Evolutionary conservation across 179 eudicot genomes (phyloP).

Genomic region (Beta lomatogona): DNA sequence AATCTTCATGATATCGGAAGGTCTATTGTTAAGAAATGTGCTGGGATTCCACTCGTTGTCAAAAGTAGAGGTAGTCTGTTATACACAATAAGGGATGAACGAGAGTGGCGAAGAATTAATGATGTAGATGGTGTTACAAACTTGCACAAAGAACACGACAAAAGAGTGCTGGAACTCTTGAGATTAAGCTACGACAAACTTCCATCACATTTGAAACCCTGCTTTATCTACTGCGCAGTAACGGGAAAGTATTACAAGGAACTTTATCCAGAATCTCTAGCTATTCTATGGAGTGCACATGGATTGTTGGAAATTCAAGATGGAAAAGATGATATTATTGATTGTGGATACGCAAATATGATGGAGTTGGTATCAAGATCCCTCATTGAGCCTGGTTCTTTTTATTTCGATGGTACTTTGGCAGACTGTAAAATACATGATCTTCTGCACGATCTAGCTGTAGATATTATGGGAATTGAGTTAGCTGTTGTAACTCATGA

Average conservation of each 20-base stretch:
- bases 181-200: constrained; percentile 29
- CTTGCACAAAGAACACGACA: neutral
- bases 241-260: neutral
- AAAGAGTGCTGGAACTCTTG: neutral
- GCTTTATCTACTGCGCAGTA: constrained; percentile 28
- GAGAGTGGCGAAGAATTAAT: constrained; percentile 23
- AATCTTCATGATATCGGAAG: too few relatives aligned
- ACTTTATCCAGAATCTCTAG: too few relatives aligned
- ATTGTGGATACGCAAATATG: too few relatives aligned
- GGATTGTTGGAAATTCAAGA: too few relatives aligned
- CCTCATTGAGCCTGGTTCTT: constrained; percentile 35
- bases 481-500: too few relatives aligned
- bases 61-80: neutral
- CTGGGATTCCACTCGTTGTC: too few relatives aligned
- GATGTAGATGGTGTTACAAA: constrained; percentile 10
- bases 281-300: too few relatives aligned
- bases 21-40: too few relatives aligned
- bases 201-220: constrained; percentile 31
- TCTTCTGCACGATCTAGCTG: constrained; percentile 40
- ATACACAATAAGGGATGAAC: constrained; percentile 21
- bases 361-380: constrained; percentile 6
- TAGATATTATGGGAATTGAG: too few relatives aligned
- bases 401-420: constrained; percentile 30
- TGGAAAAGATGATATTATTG: too few relatives aligned
- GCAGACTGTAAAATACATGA: constrained; percentile 42